Evolutionary conservation across 768 basidiomycete genomes (phyloP), one percentile per base, ranked within the genome.

Genomic region (Phanerochaete sordida): DNA sequence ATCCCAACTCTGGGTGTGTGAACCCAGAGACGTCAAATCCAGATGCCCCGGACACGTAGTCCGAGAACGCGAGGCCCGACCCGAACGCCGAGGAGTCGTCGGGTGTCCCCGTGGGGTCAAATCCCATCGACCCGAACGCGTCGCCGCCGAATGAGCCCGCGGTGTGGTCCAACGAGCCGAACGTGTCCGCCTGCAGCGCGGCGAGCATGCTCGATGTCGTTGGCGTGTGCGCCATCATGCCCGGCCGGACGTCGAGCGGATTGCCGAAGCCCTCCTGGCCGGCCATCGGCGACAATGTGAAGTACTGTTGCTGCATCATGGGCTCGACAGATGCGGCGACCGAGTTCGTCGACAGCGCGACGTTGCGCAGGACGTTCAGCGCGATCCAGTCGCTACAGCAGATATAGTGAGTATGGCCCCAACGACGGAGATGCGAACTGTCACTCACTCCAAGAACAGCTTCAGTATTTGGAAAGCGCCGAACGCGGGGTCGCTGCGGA

Each of bases 381-480:
- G 91, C 90, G 68, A 93, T 93, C 92, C 92, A 93, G 73, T 95
- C 92, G 65, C 92, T 93, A 63, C 1, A 50, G 62, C 43, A 19
- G 48, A 31, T 45, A 15, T 21, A 45, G 53, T 64, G 7, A 49
- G 53, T 21, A 26, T n/a, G n/a, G 23, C 37, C 11, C 24, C 65
- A 55, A 66, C 59, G 59, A 45, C 31, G 58, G 33, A 21, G 61
- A 33, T 33, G 63, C 57, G 56, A 46, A 58, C 27, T 23, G 57
- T 30, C 37, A 82, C 90, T 69, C 65, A 93, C 91, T 95, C 92
- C 61, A 94, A 79, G 82, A 94, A 94, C 66, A 94, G 76, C 72
- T 94, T 94, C 73, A 94, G 71, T 62, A 95, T 93, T 73, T 94
- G 93, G 77, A 94, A 95, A 19, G 93, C 90, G 54, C 93, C 93